A percentile compares a stretch with the other conserved stretches of the same genome.
phyloP scores from a whole-genome alignment of 2,329 filamentous ascomycete species.

The Aspergillus felis region DNA sequence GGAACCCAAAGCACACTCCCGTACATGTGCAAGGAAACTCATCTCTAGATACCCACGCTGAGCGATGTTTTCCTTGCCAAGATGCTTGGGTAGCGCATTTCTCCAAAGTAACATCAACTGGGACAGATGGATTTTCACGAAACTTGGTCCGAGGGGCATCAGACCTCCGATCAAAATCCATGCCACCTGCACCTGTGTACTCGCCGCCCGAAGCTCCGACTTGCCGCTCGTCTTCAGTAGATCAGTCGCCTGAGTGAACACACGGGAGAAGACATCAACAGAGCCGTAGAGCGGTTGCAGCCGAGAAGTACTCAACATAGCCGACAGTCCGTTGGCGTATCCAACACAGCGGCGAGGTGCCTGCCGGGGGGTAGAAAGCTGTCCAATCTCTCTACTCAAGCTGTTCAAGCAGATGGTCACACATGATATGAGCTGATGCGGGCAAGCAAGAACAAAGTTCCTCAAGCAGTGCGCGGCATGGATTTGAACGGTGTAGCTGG shows the following conservation, averaged over 20 bases:
- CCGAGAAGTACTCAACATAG: constrained; percentile 84
- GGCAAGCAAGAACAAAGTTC: constrained; percentile 82
- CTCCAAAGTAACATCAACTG: constrained; percentile 94
- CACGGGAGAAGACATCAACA: constrained; percentile 88
- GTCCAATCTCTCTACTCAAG: constrained; percentile 76
- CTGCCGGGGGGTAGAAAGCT: constrained; percentile 70
- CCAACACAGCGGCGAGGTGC: constrained; percentile 81
- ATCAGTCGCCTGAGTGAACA: constrained; percentile 85
- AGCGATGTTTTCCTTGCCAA: constrained; percentile 86
- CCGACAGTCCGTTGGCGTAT: constrained; percentile 86
- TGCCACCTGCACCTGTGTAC: constrained; percentile 93
- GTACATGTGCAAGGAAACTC: constrained; percentile 88
- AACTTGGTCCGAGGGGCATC: constrained; percentile 95
- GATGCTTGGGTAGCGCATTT: constrained; percentile 88
- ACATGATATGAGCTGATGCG: constrained; percentile 84
- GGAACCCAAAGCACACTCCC: constrained; percentile 88
- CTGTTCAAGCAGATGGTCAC: constrained; percentile 97
- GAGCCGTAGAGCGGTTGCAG: constrained; percentile 88
- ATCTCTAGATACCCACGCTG: constrained; percentile 82
- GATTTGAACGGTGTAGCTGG: constrained; percentile 93
- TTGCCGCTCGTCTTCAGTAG: constrained; percentile 88
- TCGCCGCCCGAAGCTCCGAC: constrained; percentile 83
- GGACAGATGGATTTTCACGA: constrained; percentile 96
- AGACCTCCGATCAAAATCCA: constrained; percentile 96
- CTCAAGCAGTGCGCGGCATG: constrained; percentile 83